These are phyloP conservation scores for Extremus antarcticus DNA, from an alignment of 495 filamentous ascomycete genomes.

Conservation along the genomic window DNA sequence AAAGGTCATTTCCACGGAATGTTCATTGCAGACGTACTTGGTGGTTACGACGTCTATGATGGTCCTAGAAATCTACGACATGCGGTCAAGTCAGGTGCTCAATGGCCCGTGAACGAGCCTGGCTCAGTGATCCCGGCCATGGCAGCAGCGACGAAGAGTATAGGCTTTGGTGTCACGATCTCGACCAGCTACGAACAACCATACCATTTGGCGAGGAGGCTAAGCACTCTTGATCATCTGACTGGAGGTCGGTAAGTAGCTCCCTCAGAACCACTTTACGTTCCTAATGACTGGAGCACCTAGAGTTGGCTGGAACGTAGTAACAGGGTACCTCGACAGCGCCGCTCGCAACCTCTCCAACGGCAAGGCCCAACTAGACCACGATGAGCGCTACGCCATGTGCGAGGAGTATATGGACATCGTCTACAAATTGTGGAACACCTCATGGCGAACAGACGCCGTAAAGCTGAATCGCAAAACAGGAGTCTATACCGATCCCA, in stretches of 20 bases:
- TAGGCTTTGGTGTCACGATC: conserved; percentile 60
- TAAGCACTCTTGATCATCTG: conserved; percentile 58
- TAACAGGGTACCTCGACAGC: conserved; percentile 57
- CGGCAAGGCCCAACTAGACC: conserved; percentile 43
- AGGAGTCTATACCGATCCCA: conserved; percentile 50
- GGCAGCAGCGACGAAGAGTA: conserved; percentile 46
- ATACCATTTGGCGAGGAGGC: conserved; percentile 53
- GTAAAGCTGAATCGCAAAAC: conserved; percentile 44
- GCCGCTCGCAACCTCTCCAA: conserved; percentile 52
- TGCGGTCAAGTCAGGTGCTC: conserved; percentile 14
- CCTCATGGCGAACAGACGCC: conserved; percentile 58
- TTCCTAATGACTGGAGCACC: too few species aligned
- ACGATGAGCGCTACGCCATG: conserved; percentile 56
- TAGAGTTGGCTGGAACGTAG: conserved; percentile 57
- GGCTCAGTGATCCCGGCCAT: conserved; percentile 12
- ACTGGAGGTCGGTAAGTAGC: conserved; percentile 43
- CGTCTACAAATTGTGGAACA: conserved; percentile 59
- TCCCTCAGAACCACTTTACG: too few species aligned
- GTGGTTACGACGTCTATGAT: conserved; percentile 21
- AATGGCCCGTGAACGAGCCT: conserved; percentile 19
- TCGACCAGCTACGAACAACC: conserved; percentile 60
- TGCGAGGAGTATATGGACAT: conserved; percentile 60
- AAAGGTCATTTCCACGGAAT: conserved; percentile 45
- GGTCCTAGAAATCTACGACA: conserved; percentile 9
- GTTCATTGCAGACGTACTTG: conserved; percentile 46